Evolutionary conservation across 164 flowering plant genomes (phyloP), one percentile per base, ranked within the genome.

Genomic region (Chloranthus sessilifolius): DNA sequence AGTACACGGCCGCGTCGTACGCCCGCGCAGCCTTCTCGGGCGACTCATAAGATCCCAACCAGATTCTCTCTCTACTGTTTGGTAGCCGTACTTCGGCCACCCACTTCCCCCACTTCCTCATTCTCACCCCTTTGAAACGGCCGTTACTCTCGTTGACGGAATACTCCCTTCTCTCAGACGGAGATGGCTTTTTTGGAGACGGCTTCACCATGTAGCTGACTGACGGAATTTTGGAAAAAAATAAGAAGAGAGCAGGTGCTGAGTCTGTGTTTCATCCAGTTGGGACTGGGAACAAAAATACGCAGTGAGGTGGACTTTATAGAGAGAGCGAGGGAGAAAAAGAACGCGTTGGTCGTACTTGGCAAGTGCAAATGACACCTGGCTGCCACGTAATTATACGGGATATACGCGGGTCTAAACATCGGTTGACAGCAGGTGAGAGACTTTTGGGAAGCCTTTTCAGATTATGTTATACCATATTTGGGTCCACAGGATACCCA

Each of bases 41-140:
- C 20, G 73, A 48, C 0, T 65, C 67, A 44, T 72, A 72, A 1
- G 77, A 75, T 1, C 80, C 80, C 14, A 76, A 33, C 77, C 77
- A 76, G 21, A 76, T 65, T 22, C 75, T 59, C 47, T 50, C 60
- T 7, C 77, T 54, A 48, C 71, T 72, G 49, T 73, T 57, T 3
- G 77, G 80, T 17, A 55, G 65, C 11, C 80, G 69, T 1, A 76
- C 60, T 36, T 75, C 75, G 10, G 77, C 67, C 6, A 73, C 77
- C 75, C 73, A 76, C 30, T 65, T 72, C 11, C 80, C 77, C 75
- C 81, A 70, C 37, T 68, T 70, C 25, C 77, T 65, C 75, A 62
- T 67, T 48, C 77, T 55, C 42, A 76, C 81, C 1, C 81, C 74
- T 65, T 67, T 73, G 63, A 47, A 73, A 5, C 55, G 48, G 31